Evolutionary conservation across 257 asterid species (phyloP).

Genomic region (Scutellaria minor): DNA sequence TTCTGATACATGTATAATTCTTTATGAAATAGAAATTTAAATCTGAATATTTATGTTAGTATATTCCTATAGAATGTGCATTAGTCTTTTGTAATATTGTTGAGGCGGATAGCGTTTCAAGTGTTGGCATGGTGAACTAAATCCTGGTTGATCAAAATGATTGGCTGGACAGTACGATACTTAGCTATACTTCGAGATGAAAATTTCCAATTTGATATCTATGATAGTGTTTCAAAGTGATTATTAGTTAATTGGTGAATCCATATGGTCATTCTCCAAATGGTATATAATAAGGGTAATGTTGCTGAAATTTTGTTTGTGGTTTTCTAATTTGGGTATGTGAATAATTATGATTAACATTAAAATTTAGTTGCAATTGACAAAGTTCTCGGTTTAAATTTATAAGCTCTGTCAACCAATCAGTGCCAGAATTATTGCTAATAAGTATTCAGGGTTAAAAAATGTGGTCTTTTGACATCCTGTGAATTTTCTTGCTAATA

Average conservation of each 20-base stretch:
- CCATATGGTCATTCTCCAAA: background rate
- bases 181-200: conserved; percentile 22
- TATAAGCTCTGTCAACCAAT: conserved; percentile 5
- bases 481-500: background rate
- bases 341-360: background rate
- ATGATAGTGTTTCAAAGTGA: background rate
- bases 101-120: conserved; percentile 15
- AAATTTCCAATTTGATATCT: conserved; percentile 4
- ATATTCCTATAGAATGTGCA: conserved; percentile 9
- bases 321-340: background rate
- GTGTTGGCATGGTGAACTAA: conserved; percentile 20
- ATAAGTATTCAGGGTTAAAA: background rate
- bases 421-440: background rate
- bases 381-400: background rate
- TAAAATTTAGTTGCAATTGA: background rate
- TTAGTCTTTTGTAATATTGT: conserved; percentile 14
- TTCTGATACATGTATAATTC: background rate
- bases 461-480: background rate
- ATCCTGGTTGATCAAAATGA: conserved; percentile 16
- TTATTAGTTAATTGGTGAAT: background rate
- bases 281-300: background rate
- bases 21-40: conserved; percentile 3
- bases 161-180: conserved; percentile 23
- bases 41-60: conserved; percentile 2
- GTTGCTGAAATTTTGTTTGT: background rate